These are phyloP conservation scores for Coprinopsis strossmayeri DNA, from an alignment of 768 basidiomycete genomes.

Conservation along the genomic window DNA sequence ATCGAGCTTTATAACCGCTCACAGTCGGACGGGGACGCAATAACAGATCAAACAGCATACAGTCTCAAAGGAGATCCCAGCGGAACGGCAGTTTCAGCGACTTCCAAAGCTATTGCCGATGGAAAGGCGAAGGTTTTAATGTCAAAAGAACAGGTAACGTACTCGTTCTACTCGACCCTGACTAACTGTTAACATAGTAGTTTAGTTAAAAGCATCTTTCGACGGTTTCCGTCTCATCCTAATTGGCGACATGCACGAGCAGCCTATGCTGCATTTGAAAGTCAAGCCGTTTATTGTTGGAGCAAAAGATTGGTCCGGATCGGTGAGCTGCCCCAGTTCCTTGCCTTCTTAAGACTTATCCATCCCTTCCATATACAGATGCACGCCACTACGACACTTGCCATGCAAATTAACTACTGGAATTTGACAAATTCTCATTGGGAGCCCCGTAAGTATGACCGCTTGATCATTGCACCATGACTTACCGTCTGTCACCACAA, in stretches of 20 bases:
- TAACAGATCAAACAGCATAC: no score
- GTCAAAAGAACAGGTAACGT: constrained; percentile 75
- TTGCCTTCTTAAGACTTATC: neutral
- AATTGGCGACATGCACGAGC: constrained; percentile 92
- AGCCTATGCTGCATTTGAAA: constrained; percentile 87
- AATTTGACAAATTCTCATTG: constrained; percentile 97
- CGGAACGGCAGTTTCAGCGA: neutral
- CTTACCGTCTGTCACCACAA: constrained; percentile 17
- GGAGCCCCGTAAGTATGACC: constrained; percentile 69
- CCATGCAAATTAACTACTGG: constrained; percentile 88
- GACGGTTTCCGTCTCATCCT: constrained; percentile 91
- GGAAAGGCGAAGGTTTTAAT: constrained; percentile 42
- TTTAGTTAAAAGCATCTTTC: constrained; percentile 77
- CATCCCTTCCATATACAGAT: constrained; percentile 50
- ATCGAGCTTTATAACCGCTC: constrained; percentile 61
- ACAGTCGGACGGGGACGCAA: constrained; percentile 18
- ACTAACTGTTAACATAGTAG: no score
- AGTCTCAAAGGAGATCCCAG: constrained; percentile 4
- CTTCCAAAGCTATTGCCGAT: constrained; percentile 10
- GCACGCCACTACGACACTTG: constrained; percentile 75
- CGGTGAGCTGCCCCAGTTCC: constrained; percentile 39
- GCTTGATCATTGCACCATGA: neutral
- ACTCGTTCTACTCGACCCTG: neutral
- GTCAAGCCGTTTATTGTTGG: constrained; percentile 77
- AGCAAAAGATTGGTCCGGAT: constrained; percentile 91